Base-by-base conservation (phyloP, 805 yeast species). In the Suhomyces xylopsoci region DNA sequence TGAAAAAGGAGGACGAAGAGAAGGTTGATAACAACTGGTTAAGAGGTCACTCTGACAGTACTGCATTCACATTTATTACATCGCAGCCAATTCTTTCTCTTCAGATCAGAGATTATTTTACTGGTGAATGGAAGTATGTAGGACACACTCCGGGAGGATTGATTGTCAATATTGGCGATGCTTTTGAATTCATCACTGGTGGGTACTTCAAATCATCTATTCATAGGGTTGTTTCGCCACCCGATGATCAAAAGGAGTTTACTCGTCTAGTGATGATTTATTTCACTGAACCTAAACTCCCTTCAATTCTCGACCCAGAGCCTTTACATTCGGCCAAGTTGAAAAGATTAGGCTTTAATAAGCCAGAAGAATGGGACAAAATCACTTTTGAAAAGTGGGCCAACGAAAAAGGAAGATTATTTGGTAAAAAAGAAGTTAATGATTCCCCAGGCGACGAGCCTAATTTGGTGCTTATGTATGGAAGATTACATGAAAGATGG, bases 401-500 rank as follows among this genome's bases (percentile, higher is more conserved):
- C 50, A 73, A 72, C 20, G 80, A 74, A 48, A 79, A 79, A 56
- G 79, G 78, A 2, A 62, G 77, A 43, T 66, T 77, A 20, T 78
- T 78, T 58, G 81, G 81, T 17, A 70, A 67, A 53, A 62, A 64
- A 19, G 66, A 67, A 47, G 70, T 73, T 43, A 71, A 74, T 46
- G 67, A 65, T 50, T 52, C 57, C 10, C 48, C 61, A 34, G 67
- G 73, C 8, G 78, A 72, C 24, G 77, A 72, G 28, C 76, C 76
- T 2, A 66, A 63, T 41, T 62, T 66, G 36, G 74, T 72, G n/a
- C 57, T 65, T 30, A 41, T 74, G n/a, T 70, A 68, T 49, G 80
- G 79, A 5, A 60, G 80, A 40, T 54, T 67, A 12, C 74, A 75
- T 38, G 80, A 76, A 58, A 63, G 80, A 51, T 76, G 80, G 80